phyloP scores from a whole-genome alignment of 495 filamentous ascomycete species.

The Talaromyces trachyspermus region DNA sequence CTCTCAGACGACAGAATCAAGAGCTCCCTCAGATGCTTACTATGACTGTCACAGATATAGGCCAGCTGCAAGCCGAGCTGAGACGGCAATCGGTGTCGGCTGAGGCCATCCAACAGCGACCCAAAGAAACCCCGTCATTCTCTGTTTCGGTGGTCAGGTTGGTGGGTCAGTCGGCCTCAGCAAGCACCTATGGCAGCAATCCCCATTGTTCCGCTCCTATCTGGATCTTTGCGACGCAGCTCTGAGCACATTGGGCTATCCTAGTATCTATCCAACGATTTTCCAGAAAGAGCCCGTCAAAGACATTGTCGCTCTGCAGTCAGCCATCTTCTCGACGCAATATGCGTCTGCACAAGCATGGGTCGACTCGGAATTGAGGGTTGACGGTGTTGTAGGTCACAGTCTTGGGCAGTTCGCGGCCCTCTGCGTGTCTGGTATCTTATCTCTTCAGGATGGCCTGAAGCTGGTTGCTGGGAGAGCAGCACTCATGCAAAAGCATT shows the following conservation, averaged over 20 bases:
- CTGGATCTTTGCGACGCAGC: slow-evolving; percentile 30
- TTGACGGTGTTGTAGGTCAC: slow-evolving; percentile 34
- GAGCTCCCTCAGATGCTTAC: too few relatives aligned
- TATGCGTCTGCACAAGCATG: slow-evolving; percentile 31
- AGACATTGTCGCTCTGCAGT: slow-evolving; percentile 38
- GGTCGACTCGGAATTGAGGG: slow-evolving; percentile 27
- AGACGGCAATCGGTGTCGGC: too few relatives aligned
- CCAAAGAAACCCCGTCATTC: slow-evolving; percentile 28
- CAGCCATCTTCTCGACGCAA: slow-evolving; percentile 28
- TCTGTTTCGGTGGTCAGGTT: slow-evolving; percentile 50
- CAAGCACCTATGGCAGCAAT: slow-evolving; percentile 23
- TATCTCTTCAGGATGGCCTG: slow-evolving; percentile 23
- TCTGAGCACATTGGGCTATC: slow-evolving; percentile 17
- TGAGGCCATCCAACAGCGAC: too few relatives aligned
- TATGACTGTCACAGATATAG: too few relatives aligned
- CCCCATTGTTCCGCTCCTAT: slow-evolving; percentile 28
- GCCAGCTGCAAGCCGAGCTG: too few relatives aligned
- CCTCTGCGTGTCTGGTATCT: slow-evolving; percentile 18
- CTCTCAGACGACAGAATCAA: slow-evolving; percentile 3
- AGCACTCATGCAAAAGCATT: slow-evolving; percentile 24
- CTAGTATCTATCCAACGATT: slow-evolving; percentile 40
- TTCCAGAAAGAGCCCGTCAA: slow-evolving; percentile 30
- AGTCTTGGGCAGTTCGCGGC: slow-evolving; percentile 33
- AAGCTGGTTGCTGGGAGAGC: slow-evolving; percentile 32
- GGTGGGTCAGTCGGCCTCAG: slow-evolving; percentile 37